These are phyloP conservation scores for Penicillium sclerotiorum DNA, from an alignment of 2,329 filamentous ascomycete genomes.

Conservation along the genomic window DNA sequence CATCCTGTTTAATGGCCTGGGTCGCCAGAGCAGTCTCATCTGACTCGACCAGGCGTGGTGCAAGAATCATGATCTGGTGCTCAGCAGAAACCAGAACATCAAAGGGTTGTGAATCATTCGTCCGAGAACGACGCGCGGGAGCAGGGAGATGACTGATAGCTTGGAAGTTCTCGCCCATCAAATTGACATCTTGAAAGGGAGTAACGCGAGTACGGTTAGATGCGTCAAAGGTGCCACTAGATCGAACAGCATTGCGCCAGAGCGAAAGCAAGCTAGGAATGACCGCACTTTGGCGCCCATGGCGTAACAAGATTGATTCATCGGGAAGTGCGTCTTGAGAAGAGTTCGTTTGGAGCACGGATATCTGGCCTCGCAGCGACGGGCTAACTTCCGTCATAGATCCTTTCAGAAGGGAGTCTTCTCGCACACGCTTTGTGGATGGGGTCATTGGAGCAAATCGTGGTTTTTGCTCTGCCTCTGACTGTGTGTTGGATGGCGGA, in stretches of 20 bases:
- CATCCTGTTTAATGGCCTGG: slow-evolving; percentile 18
- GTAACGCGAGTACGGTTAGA: slow-evolving; percentile 43
- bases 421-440: slow-evolving; percentile 49
- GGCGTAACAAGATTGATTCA: slow-evolving; percentile 48
- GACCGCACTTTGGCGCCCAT: slow-evolving; percentile 43
- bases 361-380: slow-evolving; percentile 45
- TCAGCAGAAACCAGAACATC: slow-evolving; percentile 47
- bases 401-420: slow-evolving; percentile 49
- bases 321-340: slow-evolving; percentile 41
- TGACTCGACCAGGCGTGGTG: slow-evolving; percentile 32
- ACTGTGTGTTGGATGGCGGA: slow-evolving; percentile 28
- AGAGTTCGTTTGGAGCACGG: slow-evolving; percentile 41
- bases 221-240: slow-evolving; percentile 42
- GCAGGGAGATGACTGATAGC: slow-evolving; percentile 41
- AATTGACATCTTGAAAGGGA: slow-evolving; percentile 40
- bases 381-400: slow-evolving; percentile 29
- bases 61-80: slow-evolving; percentile 43
- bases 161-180: slow-evolving; percentile 46
- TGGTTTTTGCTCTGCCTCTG: slow-evolving; percentile 34
- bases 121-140: slow-evolving; percentile 26
- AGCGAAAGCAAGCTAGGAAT: slow-evolving; percentile 49
- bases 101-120: slow-evolving; percentile 27
- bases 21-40: slow-evolving; percentile 17
- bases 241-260: slow-evolving; percentile 45
- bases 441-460: slow-evolving; percentile 52